Evolutionary conservation across 176 grass and related monocot species (phyloP), one percentile per base, ranked within the genome.

Genomic region (Oryza officinalis): DNA sequence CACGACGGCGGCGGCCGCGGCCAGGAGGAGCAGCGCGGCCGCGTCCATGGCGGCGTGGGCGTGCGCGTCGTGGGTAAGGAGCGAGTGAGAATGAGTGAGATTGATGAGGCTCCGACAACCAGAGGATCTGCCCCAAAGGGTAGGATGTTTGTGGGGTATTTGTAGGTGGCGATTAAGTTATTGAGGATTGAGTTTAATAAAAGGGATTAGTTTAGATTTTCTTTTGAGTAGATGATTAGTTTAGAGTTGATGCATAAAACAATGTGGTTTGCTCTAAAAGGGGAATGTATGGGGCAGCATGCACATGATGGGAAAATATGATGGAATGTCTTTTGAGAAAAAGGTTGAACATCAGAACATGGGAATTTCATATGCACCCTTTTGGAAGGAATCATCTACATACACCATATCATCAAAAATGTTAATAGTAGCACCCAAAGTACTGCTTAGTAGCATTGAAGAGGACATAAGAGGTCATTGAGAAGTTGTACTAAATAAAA

Each of bases 251-350:
- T 75, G 46, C 37, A 82, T 76, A 64, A 49, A 80, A 85, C n/a
- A 66, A 17, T 71, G 32, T n/a, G 27, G 20, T 72, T 65, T 81
- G 41, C 32, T 71, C 65, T 69, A 72, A 81, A 81, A 77, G 72
- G 69, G 32, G 6, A 63, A 89, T 89, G 83, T 71, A 37, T 81
- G 61, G n/a, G 5, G 57, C 11, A 64, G 18, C 14, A 30, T 77
- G 86, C 47, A 64, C 63, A 85, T 69, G 85, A 59, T 61, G 35
- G 33, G 20, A 6, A 32, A 38, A 37, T 70, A 20, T 18, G 49
- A 33, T 8, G 20, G 38, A n/a, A 71, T 76, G 79, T 38, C 82
- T 88, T 78, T 50, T 59, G 14, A 14, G 17, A 69, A 57, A n/a
- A 69, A 33, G 66, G 65, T 35, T 35, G 33, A 31, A 66, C 52